Base-by-base conservation (phyloP, 257 asterid species). In the Petunia axillaris region DNA sequence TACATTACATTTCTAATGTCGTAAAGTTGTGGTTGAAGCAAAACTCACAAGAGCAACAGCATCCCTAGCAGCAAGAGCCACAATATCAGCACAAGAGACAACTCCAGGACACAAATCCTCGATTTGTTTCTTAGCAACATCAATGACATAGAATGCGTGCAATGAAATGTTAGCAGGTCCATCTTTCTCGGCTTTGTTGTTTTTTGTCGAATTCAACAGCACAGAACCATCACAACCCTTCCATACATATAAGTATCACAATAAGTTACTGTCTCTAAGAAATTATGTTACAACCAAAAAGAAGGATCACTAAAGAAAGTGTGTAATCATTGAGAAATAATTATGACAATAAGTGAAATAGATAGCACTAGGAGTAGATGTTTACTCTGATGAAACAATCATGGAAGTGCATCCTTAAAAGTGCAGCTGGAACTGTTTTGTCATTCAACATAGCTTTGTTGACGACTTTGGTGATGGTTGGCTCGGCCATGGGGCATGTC, bases 201-300 rank as follows among this genome's bases (percentile, higher is more conserved):
- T 86, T 48, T 84, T 81, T 36, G 78, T 88, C 1, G 97, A 88
- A 60, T 88, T 85, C 82, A 93, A 85, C 76, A 93, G 90, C 85
- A 93, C 93, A 25, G 96, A 93, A 9, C 84, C 98, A 84, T 93
- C 98, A 86, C 97, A 93, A 4, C 98, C 97, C 98, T 93, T 83
- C 57, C 76, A 79, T 5, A 38, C 16, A 41, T 10, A 65, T 9
- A 36, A 55, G 37, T 52, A 9, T 14, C 55, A 9, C 5, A 52
- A 52, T 6, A 15, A 35, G 5, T 4, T 52, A 52, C 25, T 25
- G 8, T 43, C 9, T 6, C 43, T 3, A 13, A 9, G 25, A 25
- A 25, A 44, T 8, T 5, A 16, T 14, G 13, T 8, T 41, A 48
- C 15, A 46, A 39, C 11, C 35, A 43, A 81, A 15, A 11, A 11